Evolutionary conservation across 2,329 filamentous ascomycete genomes (phyloP).

Genomic region (Podosphaera leucotricha): DNA sequence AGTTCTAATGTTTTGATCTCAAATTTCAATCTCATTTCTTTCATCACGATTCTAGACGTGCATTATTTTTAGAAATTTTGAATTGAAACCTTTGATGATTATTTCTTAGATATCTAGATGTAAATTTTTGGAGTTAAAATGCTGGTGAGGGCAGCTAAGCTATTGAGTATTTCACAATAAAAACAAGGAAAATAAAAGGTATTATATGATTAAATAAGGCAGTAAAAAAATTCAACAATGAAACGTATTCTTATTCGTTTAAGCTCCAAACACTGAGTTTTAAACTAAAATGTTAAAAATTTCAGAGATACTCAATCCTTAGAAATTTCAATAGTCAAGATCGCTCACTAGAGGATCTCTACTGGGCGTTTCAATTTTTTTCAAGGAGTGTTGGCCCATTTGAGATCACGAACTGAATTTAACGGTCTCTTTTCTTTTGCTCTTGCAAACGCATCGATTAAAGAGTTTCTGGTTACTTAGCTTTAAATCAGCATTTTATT

Average conservation of each 20-base stretch:
- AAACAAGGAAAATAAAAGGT: neutral
- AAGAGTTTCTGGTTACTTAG: neutral
- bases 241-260: too few relatives aligned
- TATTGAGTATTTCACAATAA: neutral
- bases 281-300: too few relatives aligned
- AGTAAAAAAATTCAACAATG: too few relatives aligned
- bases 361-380: neutral
- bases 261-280: too few relatives aligned
- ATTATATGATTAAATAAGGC: too few relatives aligned
- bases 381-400: neutral
- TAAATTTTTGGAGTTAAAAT: too few relatives aligned
- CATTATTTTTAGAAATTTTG: neutral
- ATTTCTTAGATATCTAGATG: too few relatives aligned
- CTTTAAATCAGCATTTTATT: neutral
- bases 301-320: neutral
- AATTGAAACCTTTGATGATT: neutral
- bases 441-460: too few relatives aligned
- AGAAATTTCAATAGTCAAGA: neutral
- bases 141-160: too few relatives aligned
- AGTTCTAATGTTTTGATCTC: neutral
- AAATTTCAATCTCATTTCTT: neutral
- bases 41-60: neutral
- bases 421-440: too few relatives aligned
- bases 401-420: too few relatives aligned
- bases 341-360: neutral